These are phyloP conservation scores for Fusarium sp. DNA, from an alignment of 2,329 filamentous ascomycete genomes.

Conservation along the genomic window DNA sequence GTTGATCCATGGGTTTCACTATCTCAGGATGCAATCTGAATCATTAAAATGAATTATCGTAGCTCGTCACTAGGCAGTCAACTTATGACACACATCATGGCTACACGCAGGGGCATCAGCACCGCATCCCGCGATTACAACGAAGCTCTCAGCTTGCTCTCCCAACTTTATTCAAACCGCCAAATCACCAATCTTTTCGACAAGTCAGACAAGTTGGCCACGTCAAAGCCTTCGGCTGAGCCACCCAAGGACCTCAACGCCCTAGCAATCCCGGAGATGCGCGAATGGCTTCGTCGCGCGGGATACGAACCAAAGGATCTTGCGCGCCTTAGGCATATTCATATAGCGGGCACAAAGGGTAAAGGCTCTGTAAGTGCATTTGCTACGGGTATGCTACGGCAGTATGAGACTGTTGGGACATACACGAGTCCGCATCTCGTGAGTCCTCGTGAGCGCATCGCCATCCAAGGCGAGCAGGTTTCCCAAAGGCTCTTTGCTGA, in stretches of 20 bases:
- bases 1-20: neutral
- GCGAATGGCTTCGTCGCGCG: constrained; percentile 81
- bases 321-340: constrained; percentile 70
- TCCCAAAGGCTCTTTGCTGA: constrained; percentile 77
- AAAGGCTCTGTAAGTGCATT: constrained; percentile 93
- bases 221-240: constrained; percentile 51
- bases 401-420: constrained; percentile 72
- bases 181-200: constrained; percentile 70
- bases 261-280: constrained; percentile 84
- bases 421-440: constrained; percentile 91
- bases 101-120: constrained; percentile 20
- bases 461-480: constrained; percentile 81
- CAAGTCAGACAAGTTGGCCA: constrained; percentile 52
- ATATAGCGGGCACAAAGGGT: constrained; percentile 94
- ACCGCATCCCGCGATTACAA: constrained; percentile 63
- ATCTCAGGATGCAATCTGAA: neutral
- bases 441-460: constrained; percentile 87
- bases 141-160: constrained; percentile 81
- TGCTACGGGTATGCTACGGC: constrained; percentile 81
- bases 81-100: constrained; percentile 13
- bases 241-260: constrained; percentile 74
- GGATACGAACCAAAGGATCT: constrained; percentile 74
- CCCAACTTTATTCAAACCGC: constrained; percentile 85
- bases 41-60: constrained; percentile 9
- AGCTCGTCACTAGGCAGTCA: neutral